Base-by-base conservation (phyloP, 306 rosid species). In the Prunus mume region DNA sequence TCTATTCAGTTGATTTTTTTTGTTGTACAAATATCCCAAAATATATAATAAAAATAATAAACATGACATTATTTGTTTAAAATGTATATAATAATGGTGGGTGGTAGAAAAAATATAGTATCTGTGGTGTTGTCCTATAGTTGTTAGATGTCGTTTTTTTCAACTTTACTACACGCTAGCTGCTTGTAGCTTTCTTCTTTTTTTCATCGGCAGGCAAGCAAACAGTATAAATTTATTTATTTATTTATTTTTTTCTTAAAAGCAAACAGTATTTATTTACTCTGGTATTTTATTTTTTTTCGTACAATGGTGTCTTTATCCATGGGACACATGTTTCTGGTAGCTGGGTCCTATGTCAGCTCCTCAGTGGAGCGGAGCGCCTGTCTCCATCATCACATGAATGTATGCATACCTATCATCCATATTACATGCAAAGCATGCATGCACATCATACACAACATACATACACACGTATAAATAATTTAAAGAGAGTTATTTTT, bases 331-430 rank as follows among this genome's bases (percentile, higher is more conserved):
- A 41, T 73, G 67, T 43, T 41, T 41, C 43, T 27, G 68, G 56
- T 45, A 17, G 41, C 57, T 17, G 60, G 69, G 60, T 2, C 47
- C 77, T 5, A 25, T 18, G 63, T 14, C 56, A 72, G 24, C 68
- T 60, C 49, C 67, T 27, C 17, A 46, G 69, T 61, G 77, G 69
- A 46, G 32, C 5, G 5, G n/a, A 41, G 58, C 60, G 60, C 69
- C 27, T 73, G 69, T 73, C 69, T 22, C 69, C 69, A 61, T 73
- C 60, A n/a, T 73, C 58, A 27, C 47, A 41, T 72, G 67, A 56
- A 41, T 20, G 30, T 19, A 52, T 18, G 30, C 20, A 28, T 62
- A 5, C 32, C 4, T 12, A 58, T 47, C 52, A 10, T 47, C 65
- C 24, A 18, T 32, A 12, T 14, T 32, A 32, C 64, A 24, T 24